Evolutionary conservation across 768 basidiomycete species (phyloP).

Genomic region (Leccinum subgranulosum): DNA sequence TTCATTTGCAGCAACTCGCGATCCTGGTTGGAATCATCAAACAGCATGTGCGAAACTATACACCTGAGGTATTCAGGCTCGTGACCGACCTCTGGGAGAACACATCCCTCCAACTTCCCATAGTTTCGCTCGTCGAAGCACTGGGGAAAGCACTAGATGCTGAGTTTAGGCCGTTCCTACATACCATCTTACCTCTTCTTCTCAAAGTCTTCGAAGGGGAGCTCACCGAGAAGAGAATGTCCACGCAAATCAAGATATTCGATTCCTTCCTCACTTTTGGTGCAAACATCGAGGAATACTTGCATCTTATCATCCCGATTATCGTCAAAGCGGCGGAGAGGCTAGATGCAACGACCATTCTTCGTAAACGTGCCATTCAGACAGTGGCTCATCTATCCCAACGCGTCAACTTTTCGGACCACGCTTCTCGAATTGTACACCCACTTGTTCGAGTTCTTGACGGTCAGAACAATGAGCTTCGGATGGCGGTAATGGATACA

Average conservation of each 20-base stretch:
- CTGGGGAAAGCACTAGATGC: constrained; percentile 92
- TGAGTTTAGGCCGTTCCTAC: constrained; percentile 95
- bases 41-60: constrained; percentile 93
- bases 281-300: constrained; percentile 94
- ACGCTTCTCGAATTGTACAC: constrained; percentile 95
- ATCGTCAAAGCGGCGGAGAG: constrained; percentile 91
- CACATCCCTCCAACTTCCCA: constrained; percentile 77
- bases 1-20: constrained; percentile 92
- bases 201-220: constrained; percentile 93
- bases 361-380: constrained; percentile 87
- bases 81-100: constrained; percentile 92
- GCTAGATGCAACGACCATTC: constrained; percentile 61
- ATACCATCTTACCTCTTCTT: constrained; percentile 83
- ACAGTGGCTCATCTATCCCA: constrained; percentile 89
- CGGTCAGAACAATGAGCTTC: constrained; percentile 69
- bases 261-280: constrained; percentile 96
- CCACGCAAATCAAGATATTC: constrained; percentile 85
- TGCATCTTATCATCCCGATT: constrained; percentile 94
- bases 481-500: constrained; percentile 87
- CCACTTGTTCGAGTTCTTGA: constrained; percentile 88
- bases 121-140: constrained; percentile 90
- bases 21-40: constrained; percentile 96
- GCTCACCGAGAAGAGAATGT: constrained; percentile 69
- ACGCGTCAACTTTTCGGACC: constrained; percentile 96
- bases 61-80: constrained; percentile 78